A percentile compares a stretch with the other conserved stretches of the same genome.
Evolutionary conservation across 139 green algal genomes (phyloP).

Genomic region (Coccomyxa sp.): DNA sequence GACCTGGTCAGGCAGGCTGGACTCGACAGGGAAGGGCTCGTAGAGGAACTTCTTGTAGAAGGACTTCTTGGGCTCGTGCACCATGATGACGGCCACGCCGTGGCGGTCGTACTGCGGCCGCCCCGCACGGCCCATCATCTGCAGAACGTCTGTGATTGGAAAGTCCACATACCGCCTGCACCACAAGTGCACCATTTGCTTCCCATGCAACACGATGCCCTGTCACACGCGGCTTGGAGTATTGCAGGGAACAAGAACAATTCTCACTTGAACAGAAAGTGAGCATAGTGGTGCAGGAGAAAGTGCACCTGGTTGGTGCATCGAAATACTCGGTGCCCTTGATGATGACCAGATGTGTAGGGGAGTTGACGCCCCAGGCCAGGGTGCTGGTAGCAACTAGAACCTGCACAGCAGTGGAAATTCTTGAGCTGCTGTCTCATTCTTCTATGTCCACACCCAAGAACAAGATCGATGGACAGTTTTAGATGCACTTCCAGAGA

Average conservation of each 20-base stretch:
- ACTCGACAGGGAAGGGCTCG: slow-evolving; percentile 97
- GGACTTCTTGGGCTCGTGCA: slow-evolving; percentile 95
- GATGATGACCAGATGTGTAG: slow-evolving; percentile 92
- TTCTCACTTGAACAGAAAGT: not conserved
- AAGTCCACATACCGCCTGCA: slow-evolving; percentile 90
- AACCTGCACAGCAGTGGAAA: slow-evolving; percentile 35
- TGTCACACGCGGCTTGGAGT: not conserved
- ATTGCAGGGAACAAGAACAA: not conserved
- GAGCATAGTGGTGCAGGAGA: not conserved
- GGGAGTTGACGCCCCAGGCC: slow-evolving; percentile 94
- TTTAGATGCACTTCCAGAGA: not conserved
- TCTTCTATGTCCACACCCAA: too few relatives aligned
- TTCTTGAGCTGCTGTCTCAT: too few relatives aligned
- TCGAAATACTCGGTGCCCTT: slow-evolving; percentile 98
- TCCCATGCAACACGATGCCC: not conserved
- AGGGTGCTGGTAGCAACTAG: slow-evolving; percentile 88
- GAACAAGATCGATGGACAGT: too few relatives aligned
- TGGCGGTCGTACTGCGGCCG: slow-evolving; percentile 87
- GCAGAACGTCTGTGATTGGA: slow-evolving; percentile 96
- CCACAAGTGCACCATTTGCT: not conserved
- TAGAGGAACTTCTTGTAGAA: slow-evolving; percentile 99
- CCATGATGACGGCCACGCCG: slow-evolving; percentile 94
- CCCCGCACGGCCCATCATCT: slow-evolving; percentile 57
- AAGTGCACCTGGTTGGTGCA: slow-evolving; percentile 32
- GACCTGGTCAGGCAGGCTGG: slow-evolving; percentile 73